phyloP scores from a whole-genome alignment of 1,284 basidiomycete genomes.

The Entoloma clypeatum region DNA sequence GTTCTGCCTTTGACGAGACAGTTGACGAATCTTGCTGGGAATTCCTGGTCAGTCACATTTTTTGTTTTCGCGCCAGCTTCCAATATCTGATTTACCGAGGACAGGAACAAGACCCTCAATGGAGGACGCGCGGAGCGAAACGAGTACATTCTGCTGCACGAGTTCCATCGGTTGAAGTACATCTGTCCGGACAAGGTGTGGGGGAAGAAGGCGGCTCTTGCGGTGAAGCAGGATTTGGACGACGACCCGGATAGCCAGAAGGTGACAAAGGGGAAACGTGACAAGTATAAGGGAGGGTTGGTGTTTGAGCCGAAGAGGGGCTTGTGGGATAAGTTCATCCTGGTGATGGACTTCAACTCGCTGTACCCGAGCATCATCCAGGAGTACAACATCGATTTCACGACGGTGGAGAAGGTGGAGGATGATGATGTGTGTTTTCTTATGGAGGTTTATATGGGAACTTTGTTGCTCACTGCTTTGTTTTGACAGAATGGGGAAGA shows the following conservation, averaged over 20 bases:
- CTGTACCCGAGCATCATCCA: slow-evolving; percentile 99
- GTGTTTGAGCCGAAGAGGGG: slow-evolving; percentile 97
- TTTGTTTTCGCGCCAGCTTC: neutral
- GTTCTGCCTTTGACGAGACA: slow-evolving; percentile 76
- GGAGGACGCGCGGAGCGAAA: slow-evolving; percentile 97
- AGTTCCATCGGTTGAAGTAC: slow-evolving; percentile 96
- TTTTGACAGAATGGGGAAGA: slow-evolving; percentile 67
- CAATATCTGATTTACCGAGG: slow-evolving; percentile 3
- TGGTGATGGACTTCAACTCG: slow-evolving; percentile 99
- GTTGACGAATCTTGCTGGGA: slow-evolving; percentile 95
- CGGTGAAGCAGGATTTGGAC: slow-evolving; percentile 62
- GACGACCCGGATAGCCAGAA: slow-evolving; percentile 56
- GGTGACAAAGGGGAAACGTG: slow-evolving; percentile 69
- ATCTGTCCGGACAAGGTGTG: slow-evolving; percentile 94
- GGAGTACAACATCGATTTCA: slow-evolving; percentile 99
- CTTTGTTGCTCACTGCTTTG: slow-evolving; percentile 10
- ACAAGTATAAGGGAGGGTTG: slow-evolving; percentile 98
- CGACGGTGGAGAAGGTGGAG: slow-evolving; percentile 80
- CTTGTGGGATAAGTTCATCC: slow-evolving; percentile 94
- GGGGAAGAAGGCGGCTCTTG: slow-evolving; percentile 66
- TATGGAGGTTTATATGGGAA: neutral
- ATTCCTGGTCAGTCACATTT: slow-evolving; percentile 73
- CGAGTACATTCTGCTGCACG: slow-evolving; percentile 98
- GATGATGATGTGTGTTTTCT: slow-evolving; percentile 51
- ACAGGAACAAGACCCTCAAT: slow-evolving; percentile 91